Evolutionary conservation across 2,329 filamentous ascomycete species (phyloP), one percentile per base, ranked within the genome.

Genomic region (Fusarium penzigii): DNA sequence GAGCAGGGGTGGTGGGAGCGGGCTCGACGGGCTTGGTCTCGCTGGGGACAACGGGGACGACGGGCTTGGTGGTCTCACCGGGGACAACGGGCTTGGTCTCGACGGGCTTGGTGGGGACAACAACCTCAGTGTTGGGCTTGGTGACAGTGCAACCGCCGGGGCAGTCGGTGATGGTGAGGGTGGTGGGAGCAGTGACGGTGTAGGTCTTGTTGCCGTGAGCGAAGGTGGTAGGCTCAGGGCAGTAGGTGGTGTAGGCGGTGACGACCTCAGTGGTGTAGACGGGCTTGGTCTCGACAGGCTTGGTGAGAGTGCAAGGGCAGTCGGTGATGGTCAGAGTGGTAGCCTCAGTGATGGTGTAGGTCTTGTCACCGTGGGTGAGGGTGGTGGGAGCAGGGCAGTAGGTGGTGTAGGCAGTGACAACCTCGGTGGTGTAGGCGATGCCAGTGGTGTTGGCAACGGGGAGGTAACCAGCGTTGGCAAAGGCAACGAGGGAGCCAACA

Each of bases 271-370:
- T 25, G 20, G 20, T 25, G 20, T 25, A 25, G 20, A 25, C 20
- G 20, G 20, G 20, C 20, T 25, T 25, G 20, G 20, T 25, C 20
- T 25, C 20, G 20, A 85, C 75, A 48, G 83, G 81, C 76, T 79
- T 81, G 75, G 77, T 80, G 73, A 84, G 67, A 68, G 83, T 89
- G 85, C 85, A 88, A 64, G 85, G 82, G 81, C 86, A 88, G 79
- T 87, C 78, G 65, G 83, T 83, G 79, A 89, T 82, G 76, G 86
- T 89, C 72, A 88, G 73, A 70, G 84, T 86, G 70, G 84, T 86
- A 69, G 86, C 82, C 75, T 80, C 76, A 60, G 85, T 85, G 74
- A 90, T 77, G 65, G 81, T 87, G 80, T 88, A 89, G 74, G 86
- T 89, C 71, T 80, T 77, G 73, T 73, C 77, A 69, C 79, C 81